Evolutionary conservation across 176 grass and related monocot genomes (phyloP), one percentile per base, ranked within the genome.

Genomic region (Oryza punctata): DNA sequence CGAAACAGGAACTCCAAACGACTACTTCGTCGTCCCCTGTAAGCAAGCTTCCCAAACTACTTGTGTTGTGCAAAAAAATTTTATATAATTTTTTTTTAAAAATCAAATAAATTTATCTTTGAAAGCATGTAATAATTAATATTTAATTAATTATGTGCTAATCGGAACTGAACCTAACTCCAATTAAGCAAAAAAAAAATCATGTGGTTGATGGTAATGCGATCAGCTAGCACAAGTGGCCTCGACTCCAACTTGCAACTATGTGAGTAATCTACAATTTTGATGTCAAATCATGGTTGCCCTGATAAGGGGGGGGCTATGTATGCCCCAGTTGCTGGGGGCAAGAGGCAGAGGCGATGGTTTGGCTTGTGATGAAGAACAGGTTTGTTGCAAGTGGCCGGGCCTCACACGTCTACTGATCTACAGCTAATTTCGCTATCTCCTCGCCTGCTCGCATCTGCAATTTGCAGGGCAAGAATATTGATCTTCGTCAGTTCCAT

Each of bases 351-450:
- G 57, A 24, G 57, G 57, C 21, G 21, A 8, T 61, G 19, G 21
- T 61, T 61, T 61, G 21, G 37, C 37, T 38, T 38, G 37, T 38
- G 37, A 38, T 61, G 57, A 61, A 46, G 57, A 61, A 46, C 63
- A 32, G 15, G 25, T 29, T 21, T 46, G 15, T 9, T 10, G 63
- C 69, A 64, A 82, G 12, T 65, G 26, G 80, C 18, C 52, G 7
- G 37, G 37, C 37, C 37, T 38, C 37, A 1, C n/a, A 23, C 23
- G 47, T 15, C 47, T 50, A 50, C 47, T 15, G 47, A 57, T 75
- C 46, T 54, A 75, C 72, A 33, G 27, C 46, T 75, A 57, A 54
- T 33, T 67, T 61, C 57, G n/a, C 54, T 60, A 60, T 60, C 54
- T n/a, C 54, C 54, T 60, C 54, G 54, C 54, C 54, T 60, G 50